Conservation (phyloP, 2,329 filamentous ascomycete species). For the Fusarium pseudonygamai region DNA sequence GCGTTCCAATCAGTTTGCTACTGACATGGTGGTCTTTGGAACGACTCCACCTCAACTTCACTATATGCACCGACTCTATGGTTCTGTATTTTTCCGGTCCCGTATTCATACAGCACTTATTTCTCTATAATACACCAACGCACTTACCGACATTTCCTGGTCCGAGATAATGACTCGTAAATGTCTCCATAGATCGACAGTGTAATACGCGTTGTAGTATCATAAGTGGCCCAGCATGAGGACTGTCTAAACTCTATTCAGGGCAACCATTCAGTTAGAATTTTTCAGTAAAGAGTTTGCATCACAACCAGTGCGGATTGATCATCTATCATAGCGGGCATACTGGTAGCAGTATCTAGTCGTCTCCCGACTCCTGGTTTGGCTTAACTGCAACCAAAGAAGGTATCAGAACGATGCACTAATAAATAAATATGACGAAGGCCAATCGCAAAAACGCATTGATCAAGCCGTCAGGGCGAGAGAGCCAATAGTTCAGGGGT, state of each 20-base stretch:
- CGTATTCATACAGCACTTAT: background rate
- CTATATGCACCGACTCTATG: background rate
- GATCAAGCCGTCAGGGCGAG: background rate
- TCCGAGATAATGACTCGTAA: background rate
- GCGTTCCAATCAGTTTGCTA: background rate
- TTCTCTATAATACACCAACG: background rate
- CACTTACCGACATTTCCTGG: background rate
- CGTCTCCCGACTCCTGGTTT: background rate
- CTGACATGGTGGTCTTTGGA: too few relatives aligned
- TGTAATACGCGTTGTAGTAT: background rate
- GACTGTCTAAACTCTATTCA: background rate
- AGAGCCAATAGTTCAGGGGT: background rate
- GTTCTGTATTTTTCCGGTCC: rapidly evolving
- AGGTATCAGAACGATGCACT: background rate
- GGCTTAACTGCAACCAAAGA: rapidly evolving
- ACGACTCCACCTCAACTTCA: background rate
- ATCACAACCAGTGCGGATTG: background rate
- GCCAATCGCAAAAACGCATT: background rate
- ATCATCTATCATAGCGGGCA: too few relatives aligned
- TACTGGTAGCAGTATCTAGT: background rate
- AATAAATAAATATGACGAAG: background rate
- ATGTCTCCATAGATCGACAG: background rate
- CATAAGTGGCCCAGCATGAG: background rate
- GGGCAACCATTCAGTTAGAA: too few relatives aligned
- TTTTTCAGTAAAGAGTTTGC: background rate